Evolutionary conservation across 768 basidiomycete species (phyloP).

Genomic region (Leccinellum rugosiceps): DNA sequence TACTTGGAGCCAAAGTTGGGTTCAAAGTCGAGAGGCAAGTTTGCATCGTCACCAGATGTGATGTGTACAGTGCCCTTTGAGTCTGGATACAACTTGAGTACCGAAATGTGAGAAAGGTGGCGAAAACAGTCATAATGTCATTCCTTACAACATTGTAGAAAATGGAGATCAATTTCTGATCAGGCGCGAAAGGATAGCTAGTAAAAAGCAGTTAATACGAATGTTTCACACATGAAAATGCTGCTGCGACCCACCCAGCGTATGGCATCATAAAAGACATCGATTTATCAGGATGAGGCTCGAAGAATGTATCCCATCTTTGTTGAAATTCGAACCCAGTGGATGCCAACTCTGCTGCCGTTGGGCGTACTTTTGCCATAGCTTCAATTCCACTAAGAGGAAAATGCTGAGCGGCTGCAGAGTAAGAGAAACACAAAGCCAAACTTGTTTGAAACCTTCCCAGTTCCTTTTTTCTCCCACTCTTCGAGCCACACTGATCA

Average conservation of each 20-base stretch:
- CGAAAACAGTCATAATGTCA: too few species aligned
- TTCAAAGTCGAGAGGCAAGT: slow-evolving; percentile 44
- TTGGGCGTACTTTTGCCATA: neutral
- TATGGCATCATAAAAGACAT: slow-evolving; percentile 41
- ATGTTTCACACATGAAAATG: neutral
- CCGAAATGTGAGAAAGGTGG: neutral
- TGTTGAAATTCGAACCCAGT: neutral
- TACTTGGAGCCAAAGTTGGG: slow-evolving; percentile 44
- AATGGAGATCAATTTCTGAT: slow-evolving; percentile 28
- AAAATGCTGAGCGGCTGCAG: neutral
- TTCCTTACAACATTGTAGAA: slow-evolving; percentile 34
- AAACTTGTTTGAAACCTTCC: slow-evolving; percentile 55
- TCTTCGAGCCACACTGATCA: slow-evolving; percentile 27
- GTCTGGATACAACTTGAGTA: slow-evolving; percentile 39
- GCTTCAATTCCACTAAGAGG: neutral
- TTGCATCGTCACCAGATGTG: slow-evolving; percentile 37
- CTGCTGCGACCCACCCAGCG: slow-evolving; percentile 35
- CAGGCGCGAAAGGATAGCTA: slow-evolving; percentile 26
- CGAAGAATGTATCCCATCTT: slow-evolving; percentile 47
- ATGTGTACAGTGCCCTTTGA: slow-evolving; percentile 50
- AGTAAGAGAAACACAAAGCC: slow-evolving; percentile 1
- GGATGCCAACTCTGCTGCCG: neutral
- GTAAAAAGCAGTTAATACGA: neutral
- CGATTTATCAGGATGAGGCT: slow-evolving; percentile 51
- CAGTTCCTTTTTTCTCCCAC: slow-evolving; percentile 39